These are phyloP conservation scores for Syzygium grande DNA, from an alignment of 345 rosid genomes.

Conservation along the genomic window DNA sequence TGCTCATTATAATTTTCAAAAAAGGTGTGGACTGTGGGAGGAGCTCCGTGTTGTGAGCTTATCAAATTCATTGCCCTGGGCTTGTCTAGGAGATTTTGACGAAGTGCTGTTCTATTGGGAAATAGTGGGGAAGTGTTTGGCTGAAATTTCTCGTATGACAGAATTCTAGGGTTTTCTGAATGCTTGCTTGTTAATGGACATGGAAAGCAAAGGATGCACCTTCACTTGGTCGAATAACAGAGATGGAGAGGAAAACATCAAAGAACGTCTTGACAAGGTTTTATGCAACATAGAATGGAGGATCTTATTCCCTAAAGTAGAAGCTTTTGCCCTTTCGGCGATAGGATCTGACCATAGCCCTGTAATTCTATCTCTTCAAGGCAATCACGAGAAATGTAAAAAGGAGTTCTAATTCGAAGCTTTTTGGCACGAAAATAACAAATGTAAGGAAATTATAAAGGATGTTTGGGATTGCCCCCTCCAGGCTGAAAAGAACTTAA, in stretches of 20 bases:
- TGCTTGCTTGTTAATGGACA: background rate
- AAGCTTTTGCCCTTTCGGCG: background rate
- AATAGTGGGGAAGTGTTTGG: background rate
- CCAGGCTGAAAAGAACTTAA: background rate
- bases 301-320: background rate
- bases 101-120: background rate
- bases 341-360: background rate
- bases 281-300: background rate
- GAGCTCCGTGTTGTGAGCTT: accelerated
- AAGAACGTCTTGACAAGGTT: background rate
- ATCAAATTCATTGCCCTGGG: background rate
- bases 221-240: background rate
- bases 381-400: background rate
- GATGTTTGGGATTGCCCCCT: background rate
- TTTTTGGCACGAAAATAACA: background rate
- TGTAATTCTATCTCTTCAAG: background rate
- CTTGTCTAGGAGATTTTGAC: background rate
- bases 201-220: background rate
- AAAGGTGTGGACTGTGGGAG: background rate
- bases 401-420: background rate
- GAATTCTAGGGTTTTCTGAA: accelerated
- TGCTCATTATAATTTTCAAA: background rate
- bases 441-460: background rate
- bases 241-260: background rate
- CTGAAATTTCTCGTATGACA: background rate